These are phyloP conservation scores for Geotrichum histeridarum DNA, from an alignment of 1,139 yeast species.

Conservation along the genomic window DNA sequence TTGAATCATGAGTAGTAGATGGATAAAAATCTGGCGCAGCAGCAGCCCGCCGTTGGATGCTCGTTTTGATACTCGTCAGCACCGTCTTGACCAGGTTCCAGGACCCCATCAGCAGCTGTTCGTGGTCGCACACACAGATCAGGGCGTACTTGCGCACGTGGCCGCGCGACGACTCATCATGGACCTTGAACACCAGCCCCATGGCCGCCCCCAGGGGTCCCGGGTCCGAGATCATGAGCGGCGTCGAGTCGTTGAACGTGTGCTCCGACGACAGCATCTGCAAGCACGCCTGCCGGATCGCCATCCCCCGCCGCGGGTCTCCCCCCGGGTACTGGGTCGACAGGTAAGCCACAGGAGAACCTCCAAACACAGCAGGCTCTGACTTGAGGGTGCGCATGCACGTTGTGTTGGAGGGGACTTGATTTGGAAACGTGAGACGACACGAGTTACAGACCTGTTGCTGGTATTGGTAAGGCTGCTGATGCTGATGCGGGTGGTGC, in stretches of 20 bases:
- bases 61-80: slow-evolving; percentile 48
- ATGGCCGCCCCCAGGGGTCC: slow-evolving; percentile 58
- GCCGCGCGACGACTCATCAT: slow-evolving; percentile 71
- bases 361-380: slow-evolving; percentile 12
- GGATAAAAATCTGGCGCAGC: slow-evolving; percentile 31
- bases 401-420: neutral
- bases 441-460: slow-evolving; percentile 26
- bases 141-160: slow-evolving; percentile 69
- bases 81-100: slow-evolving; percentile 57
- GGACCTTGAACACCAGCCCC: slow-evolving; percentile 59
- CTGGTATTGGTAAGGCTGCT: neutral
- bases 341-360: slow-evolving; percentile 17
- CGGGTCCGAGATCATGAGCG: slow-evolving; percentile 68
- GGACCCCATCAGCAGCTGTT: slow-evolving; percentile 47
- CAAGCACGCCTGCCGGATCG: slow-evolving; percentile 46
- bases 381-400: slow-evolving; percentile 8
- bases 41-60: slow-evolving; percentile 45
- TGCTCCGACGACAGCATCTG: slow-evolving; percentile 66
- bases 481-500: too few relatives aligned
- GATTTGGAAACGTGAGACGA: slow-evolving; percentile 25
- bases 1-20: neutral
- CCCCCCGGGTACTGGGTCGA: slow-evolving; percentile 62
- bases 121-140: slow-evolving; percentile 58
- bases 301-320: slow-evolving; percentile 47
- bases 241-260: slow-evolving; percentile 57